Percentiles rank a stretch among this genome's conserved stretches.
phyloP scores from a whole-genome alignment of 805 yeast species.

The Candida chauliodis region DNA sequence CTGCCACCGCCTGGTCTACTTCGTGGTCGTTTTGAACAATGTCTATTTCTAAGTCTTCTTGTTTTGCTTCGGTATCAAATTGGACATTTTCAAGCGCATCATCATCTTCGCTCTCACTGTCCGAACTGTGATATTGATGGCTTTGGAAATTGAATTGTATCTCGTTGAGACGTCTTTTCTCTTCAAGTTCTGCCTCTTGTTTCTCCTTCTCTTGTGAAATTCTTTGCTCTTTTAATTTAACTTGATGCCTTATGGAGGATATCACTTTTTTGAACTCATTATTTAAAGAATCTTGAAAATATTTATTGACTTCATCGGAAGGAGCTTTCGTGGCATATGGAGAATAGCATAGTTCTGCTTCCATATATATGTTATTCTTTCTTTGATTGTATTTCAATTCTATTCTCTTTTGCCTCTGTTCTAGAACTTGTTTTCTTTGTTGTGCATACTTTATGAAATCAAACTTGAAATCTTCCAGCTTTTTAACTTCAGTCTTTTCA shows the following conservation, averaged over 20 bases:
- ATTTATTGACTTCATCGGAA: constrained; percentile 19
- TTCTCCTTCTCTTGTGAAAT: constrained; percentile 7
- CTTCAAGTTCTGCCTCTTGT: constrained; percentile 4
- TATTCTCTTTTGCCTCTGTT: constrained; percentile 18
- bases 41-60: neutral
- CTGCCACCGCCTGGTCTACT: no score
- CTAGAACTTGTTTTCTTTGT: constrained; percentile 39
- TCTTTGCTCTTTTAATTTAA: constrained; percentile 21
- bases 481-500: constrained; percentile 2
- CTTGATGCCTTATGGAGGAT: constrained; percentile 29
- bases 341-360: constrained; percentile 36
- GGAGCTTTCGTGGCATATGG: constrained; percentile 29
- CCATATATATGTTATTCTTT: constrained; percentile 28
- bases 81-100: neutral
- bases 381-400: constrained; percentile 19
- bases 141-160: constrained; percentile 9
- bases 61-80: neutral
- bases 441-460: constrained; percentile 59
- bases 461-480: constrained; percentile 23
- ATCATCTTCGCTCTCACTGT: constrained; percentile 9
- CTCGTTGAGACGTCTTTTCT: constrained; percentile 11
- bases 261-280: constrained; percentile 31
- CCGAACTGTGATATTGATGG: constrained; percentile 6
- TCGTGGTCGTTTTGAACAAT: neutral
- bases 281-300: constrained; percentile 20